Evolutionary conservation across 192 early-diverging fungal species (phyloP).

Genomic region (Coemansia sp.): DNA sequence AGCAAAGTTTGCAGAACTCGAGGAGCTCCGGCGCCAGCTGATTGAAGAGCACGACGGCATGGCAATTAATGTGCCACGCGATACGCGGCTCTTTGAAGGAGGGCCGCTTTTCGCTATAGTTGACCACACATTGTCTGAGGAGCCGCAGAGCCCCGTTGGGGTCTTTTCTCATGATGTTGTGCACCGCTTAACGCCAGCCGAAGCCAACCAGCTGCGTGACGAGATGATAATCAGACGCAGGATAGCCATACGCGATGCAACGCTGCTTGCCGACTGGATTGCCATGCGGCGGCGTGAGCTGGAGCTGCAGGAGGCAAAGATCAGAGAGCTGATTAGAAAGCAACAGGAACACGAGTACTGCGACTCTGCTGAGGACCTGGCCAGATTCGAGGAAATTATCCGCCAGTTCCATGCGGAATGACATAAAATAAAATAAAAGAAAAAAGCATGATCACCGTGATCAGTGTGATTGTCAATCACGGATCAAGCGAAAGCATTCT

Average conservation of each 20-base stretch:
- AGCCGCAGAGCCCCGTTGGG: not conserved
- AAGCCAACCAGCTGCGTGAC: constrained; percentile 29
- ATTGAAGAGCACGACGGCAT: constrained; percentile 6
- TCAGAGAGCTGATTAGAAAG: constrained; percentile 14
- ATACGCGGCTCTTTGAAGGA: constrained; percentile 23
- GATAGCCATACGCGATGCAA: constrained; percentile 35
- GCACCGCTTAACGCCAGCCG: constrained; percentile 16
- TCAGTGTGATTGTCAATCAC: not conserved
- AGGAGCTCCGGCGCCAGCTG: constrained; percentile 7
- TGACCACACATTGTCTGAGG: constrained; percentile 19
- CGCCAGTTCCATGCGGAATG: not conserved
- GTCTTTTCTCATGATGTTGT: constrained; percentile 12
- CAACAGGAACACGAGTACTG: not conserved
- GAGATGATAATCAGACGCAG: constrained; percentile 32
- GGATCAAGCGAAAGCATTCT: no score
- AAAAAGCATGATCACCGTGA: not conserved
- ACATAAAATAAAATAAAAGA: not conserved
- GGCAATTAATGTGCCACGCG: constrained; percentile 21
- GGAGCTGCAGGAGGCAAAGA: constrained; percentile 25
- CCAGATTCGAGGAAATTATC: not conserved
- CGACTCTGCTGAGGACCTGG: not conserved
- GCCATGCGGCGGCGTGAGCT: constrained; percentile 38
- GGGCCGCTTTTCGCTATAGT: constrained; percentile 40
- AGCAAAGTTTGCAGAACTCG: constrained; percentile 16
- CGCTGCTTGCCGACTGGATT: constrained; percentile 38